phyloP scores from a whole-genome alignment of 1,284 basidiomycete species.

The Cryptococcus amylolentus region DNA sequence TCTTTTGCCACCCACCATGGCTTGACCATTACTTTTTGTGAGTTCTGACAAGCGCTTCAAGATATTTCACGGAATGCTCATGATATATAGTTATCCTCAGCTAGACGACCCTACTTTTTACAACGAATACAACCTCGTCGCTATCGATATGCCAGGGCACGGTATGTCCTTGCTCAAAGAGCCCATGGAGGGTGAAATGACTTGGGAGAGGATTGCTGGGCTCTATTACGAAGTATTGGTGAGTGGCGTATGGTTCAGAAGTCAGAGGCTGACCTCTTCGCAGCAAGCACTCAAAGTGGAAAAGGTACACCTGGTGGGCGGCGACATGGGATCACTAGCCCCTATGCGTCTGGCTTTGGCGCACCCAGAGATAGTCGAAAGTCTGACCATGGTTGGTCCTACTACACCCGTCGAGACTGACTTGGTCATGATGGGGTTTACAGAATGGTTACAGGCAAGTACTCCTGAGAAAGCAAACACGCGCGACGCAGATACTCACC shows the following conservation, averaged over 20 bases:
- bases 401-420: neutral
- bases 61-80: neutral
- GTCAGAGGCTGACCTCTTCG: too few species aligned
- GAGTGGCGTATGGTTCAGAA: too few species aligned
- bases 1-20: constrained; percentile 17
- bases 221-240: too few species aligned
- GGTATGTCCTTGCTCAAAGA: constrained; percentile 13
- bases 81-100: constrained; percentile 28
- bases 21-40: constrained; percentile 19
- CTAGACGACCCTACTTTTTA: constrained; percentile 26
- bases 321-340: constrained; percentile 12
- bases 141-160: constrained; percentile 28
- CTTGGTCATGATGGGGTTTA: too few species aligned
- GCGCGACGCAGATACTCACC: too few species aligned
- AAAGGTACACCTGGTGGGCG: constrained; percentile 12
- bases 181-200: neutral
- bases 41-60: neutral
- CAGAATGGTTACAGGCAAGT: too few species aligned
- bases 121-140: constrained; percentile 26
- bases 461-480: too few species aligned
- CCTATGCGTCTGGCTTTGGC: constrained; percentile 14
- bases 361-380: constrained; percentile 13
- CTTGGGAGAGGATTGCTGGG: too few species aligned
- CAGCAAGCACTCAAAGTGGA: neutral
- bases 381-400: constrained; percentile 13